Conservation (phyloP, 129 eudicot species). For the Centaurea solstitialis region DNA sequence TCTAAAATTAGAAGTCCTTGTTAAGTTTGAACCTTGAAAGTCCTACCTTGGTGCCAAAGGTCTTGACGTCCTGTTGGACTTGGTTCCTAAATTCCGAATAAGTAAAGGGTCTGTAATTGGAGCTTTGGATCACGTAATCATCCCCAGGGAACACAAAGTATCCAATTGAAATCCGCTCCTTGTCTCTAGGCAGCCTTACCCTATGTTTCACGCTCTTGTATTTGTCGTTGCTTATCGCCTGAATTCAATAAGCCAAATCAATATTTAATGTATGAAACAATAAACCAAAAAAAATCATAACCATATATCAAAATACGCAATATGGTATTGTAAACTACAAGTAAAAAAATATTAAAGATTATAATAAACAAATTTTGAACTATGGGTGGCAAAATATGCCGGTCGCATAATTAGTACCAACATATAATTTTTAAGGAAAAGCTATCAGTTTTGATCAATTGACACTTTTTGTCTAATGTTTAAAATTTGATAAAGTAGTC, state of each 20-base stretch:
- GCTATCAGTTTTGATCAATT: too few species aligned
- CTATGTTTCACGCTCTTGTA: constrained; percentile 80
- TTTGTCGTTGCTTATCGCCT: constrained; percentile 77
- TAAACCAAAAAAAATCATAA: neutral
- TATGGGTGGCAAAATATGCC: neutral
- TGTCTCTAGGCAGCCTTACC: constrained; percentile 50
- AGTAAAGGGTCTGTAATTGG: constrained; percentile 69
- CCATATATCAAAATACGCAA: neutral
- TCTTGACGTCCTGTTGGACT: constrained; percentile 65
- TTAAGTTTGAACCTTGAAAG: constrained; percentile 51
- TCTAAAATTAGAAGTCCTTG: neutral
- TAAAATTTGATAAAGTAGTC: too few species aligned
- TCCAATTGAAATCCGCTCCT: constrained; percentile 67
- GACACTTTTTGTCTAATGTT: too few species aligned
- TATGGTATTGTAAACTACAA: neutral
- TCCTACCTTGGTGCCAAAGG: constrained; percentile 71
- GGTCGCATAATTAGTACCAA: too few species aligned
- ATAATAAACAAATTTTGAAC: too few species aligned
- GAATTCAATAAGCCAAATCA: neutral
- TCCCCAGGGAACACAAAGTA: constrained; percentile 78
- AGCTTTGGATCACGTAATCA: constrained; percentile 51
- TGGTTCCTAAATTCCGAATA: constrained; percentile 71
- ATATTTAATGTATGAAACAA: neutral
- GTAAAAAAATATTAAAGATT: neutral
- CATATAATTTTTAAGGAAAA: too few species aligned